Percentiles rank a stretch among this genome's conserved stretches.
These are phyloP conservation scores for Maudiozyma barnettii DNA, from an alignment of 805 yeast species.

Conservation along the genomic window DNA sequence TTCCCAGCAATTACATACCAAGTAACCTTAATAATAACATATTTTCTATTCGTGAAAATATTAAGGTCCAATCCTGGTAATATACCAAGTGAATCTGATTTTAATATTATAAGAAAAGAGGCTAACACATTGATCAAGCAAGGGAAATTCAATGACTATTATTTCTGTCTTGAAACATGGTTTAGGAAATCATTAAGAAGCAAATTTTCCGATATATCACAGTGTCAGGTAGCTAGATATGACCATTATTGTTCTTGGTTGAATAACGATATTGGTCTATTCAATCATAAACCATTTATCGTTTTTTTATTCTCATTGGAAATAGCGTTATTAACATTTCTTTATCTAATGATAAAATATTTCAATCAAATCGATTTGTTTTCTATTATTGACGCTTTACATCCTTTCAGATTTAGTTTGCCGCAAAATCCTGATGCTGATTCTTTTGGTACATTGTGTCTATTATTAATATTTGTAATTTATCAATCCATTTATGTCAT, in stretches of 20 bases:
- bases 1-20: neutral
- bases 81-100: constrained; percentile 50
- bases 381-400: neutral
- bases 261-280: constrained; percentile 74
- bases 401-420: no score
- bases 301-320: constrained; percentile 33
- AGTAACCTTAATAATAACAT: neutral
- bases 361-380: neutral
- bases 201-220: constrained; percentile 52
- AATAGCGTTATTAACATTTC: neutral
- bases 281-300: constrained; percentile 76
- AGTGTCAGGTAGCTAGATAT: constrained; percentile 62
- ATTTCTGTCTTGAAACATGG: constrained; percentile 69
- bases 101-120: constrained; percentile 33
- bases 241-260: constrained; percentile 97
- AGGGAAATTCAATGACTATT: constrained; percentile 62
- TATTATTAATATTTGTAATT: neutral
- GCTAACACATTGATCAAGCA: constrained; percentile 47
- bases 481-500: neutral
- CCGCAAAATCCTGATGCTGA: neutral
- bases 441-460: neutral
- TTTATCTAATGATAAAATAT: neutral
- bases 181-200: constrained; percentile 74
- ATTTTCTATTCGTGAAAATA: constrained; percentile 33
- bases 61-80: constrained; percentile 76